A percentile compares a stretch with the other conserved stretches of the same genome.
Conservation (phyloP, 805 yeast genomes). For the Monosporozyma servazzii region DNA sequence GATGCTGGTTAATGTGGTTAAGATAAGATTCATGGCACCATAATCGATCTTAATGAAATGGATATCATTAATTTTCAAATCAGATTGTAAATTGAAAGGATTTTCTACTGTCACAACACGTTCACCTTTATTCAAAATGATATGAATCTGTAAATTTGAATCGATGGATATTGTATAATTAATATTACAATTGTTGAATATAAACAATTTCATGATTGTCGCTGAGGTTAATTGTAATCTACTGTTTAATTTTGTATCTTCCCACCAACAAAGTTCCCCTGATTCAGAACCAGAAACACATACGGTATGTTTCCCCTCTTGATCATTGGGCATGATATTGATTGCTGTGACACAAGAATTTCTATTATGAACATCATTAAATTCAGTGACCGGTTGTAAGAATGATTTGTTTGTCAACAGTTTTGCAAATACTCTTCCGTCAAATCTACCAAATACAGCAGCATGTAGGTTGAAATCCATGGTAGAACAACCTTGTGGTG, state of each 20-base stretch:
- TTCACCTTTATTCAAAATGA: constrained; percentile 8
- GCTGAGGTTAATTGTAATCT: constrained; percentile 14
- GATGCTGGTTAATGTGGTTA: constrained; percentile 15
- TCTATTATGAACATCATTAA: constrained; percentile 18
- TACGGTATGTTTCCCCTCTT: constrained; percentile 11
- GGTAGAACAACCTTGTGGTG: constrained; percentile 32
- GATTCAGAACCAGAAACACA: constrained; percentile 28
- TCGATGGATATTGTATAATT: constrained; percentile 21
- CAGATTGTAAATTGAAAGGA: constrained; percentile 12
- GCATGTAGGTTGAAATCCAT: constrained; percentile 29
- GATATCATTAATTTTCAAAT: constrained; percentile 4
- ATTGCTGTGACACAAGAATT: constrained; percentile 26
- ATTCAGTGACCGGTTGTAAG: constrained; percentile 27
- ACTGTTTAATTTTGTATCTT: constrained; percentile 18
- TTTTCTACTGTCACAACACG: constrained; percentile 16
- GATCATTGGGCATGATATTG: constrained; percentile 13
- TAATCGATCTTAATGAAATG: constrained; percentile 27
- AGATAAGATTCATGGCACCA: constrained; percentile 21
- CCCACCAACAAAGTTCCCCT: constrained; percentile 31
- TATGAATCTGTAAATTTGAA: constrained; percentile 14
- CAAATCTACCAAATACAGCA: constrained; percentile 30
- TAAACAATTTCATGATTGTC: constrained; percentile 15
- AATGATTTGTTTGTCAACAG: constrained; percentile 27
- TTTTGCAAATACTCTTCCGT: constrained; percentile 30
- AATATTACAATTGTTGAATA: constrained; percentile 8